A percentile compares a stretch with the other conserved stretches of the same genome.
Evolutionary conservation across 306 rosid genomes (phyloP).

Genomic region (Vigna trinervia): DNA sequence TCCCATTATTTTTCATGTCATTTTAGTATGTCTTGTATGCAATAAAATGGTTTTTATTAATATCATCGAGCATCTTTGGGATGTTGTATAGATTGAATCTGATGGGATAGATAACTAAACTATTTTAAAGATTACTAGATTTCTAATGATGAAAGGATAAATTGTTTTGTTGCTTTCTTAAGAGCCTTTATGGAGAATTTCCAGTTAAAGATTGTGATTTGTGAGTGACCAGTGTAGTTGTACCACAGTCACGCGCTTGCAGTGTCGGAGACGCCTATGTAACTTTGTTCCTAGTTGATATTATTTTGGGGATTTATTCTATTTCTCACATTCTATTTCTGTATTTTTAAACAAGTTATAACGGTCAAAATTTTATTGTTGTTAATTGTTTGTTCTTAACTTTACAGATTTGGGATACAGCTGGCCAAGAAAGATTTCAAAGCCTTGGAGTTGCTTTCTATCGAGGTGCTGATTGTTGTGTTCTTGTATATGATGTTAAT

Average conservation of each 20-base stretch:
- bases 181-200: constrained; percentile 21
- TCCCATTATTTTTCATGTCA: constrained; percentile 7
- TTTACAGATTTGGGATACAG: constrained; percentile 97
- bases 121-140: constrained; percentile 19
- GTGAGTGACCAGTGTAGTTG: not conserved
- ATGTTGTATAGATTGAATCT: not conserved
- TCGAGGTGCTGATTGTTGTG: constrained; percentile 99
- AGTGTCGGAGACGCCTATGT: constrained; percentile 24
- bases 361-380: not conserved
- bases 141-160: not conserved
- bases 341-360: constrained; percentile 22
- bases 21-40: constrained; percentile 9
- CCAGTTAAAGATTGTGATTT: not conserved
- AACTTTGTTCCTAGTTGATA: constrained; percentile 19
- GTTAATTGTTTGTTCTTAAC: constrained; percentile 23
- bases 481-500: constrained; percentile 97
- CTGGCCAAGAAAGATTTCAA: constrained; percentile 99
- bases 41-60: not conserved
- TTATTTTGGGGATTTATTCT: not conserved
- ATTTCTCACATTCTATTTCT: not conserved
- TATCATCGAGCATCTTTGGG: constrained; percentile 1
- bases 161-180: constrained; percentile 23
- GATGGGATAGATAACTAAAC: constrained; percentile 4
- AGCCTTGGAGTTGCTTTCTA: constrained; percentile 99
- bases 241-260: not conserved